Evolutionary conservation across 176 grass and related monocot genomes (phyloP).

Genomic region (Oryza glumipatula): DNA sequence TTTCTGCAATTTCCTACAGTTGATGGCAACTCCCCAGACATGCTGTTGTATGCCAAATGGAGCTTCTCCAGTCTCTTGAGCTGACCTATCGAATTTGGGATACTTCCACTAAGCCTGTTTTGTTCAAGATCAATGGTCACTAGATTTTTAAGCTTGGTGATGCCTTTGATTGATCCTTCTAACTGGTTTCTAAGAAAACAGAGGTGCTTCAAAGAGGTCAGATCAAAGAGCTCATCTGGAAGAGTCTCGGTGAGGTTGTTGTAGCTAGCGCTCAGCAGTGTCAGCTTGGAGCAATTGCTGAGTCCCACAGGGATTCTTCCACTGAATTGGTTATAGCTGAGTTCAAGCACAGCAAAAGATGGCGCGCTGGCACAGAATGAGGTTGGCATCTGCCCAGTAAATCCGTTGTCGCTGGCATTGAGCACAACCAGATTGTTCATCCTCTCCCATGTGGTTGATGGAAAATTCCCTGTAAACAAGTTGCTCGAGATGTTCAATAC

Average conservation of each 20-base stretch:
- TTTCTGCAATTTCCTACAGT: conserved; percentile 11
- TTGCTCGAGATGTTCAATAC: conserved; percentile 60
- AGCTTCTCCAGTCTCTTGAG: conserved; percentile 21
- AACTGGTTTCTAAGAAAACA: conserved; percentile 5
- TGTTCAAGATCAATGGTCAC: conserved; percentile 3
- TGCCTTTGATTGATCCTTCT: no score
- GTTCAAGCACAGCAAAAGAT: conserved; percentile 28
- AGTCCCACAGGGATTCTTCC: background rate
- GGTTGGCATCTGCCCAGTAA: conserved; percentile 29
- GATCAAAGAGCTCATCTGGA: conserved; percentile 35
- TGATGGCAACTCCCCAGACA: conserved; percentile 23
- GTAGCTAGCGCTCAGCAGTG: conserved; percentile 17
- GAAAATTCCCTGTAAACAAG: conserved; percentile 38
- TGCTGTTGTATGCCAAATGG: background rate
- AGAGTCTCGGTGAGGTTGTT: conserved; percentile 21
- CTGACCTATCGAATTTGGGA: conserved; percentile 31
- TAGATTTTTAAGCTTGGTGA: no score
- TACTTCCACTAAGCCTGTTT: background rate
- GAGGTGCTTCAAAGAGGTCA: conserved; percentile 20
- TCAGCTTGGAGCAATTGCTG: conserved; percentile 8
- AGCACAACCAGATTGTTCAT: conserved; percentile 19
- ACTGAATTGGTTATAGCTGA: conserved; percentile 30
- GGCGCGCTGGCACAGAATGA: background rate
- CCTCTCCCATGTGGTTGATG: conserved; percentile 7
- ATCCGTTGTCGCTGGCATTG: conserved; percentile 56